These are phyloP conservation scores for Yamadazyma blattariae DNA, from an alignment of 1,139 yeast species.

Conservation along the genomic window DNA sequence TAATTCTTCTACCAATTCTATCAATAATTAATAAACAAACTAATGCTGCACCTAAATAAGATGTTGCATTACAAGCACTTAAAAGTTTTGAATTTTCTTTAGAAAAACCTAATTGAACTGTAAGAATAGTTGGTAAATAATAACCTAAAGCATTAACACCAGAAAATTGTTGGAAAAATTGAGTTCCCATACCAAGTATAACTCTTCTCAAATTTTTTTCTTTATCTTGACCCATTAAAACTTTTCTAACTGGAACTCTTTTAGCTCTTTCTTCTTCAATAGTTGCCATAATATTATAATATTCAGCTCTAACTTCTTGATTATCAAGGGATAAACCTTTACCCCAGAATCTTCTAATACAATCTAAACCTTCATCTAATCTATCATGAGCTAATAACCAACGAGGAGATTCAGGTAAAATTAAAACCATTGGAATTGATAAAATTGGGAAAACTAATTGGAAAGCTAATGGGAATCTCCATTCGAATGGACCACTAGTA, in stretches of 20 bases:
- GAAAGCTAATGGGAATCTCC: conserved; percentile 33
- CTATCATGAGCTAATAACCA: conserved; percentile 27
- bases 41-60: conserved; percentile 54
- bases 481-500: conserved; percentile 17
- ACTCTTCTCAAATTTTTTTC: conserved; percentile 26
- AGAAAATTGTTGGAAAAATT: conserved; percentile 38
- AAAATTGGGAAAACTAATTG: conserved; percentile 24
- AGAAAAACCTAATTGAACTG: conserved; percentile 26
- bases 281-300: conserved; percentile 14
- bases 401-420: conserved; percentile 48
- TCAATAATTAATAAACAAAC: conserved; percentile 59
- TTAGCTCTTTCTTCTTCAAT: conserved; percentile 14
- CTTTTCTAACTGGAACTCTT: conserved; percentile 11
- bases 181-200: conserved; percentile 36
- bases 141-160: conserved; percentile 43
- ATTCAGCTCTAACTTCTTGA: conserved; percentile 12
- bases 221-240: conserved; percentile 12
- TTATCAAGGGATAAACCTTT: conserved; percentile 8
- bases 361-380: conserved; percentile 14
- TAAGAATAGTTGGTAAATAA: conserved; percentile 34
- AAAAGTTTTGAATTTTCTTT: conserved; percentile 30
- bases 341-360: conserved; percentile 14
- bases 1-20: conserved; percentile 56
- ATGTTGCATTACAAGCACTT: conserved; percentile 56
- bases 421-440: conserved; percentile 17